Conservation (phyloP, 257 asterid species). For the Scutellaria galericulata region DNA sequence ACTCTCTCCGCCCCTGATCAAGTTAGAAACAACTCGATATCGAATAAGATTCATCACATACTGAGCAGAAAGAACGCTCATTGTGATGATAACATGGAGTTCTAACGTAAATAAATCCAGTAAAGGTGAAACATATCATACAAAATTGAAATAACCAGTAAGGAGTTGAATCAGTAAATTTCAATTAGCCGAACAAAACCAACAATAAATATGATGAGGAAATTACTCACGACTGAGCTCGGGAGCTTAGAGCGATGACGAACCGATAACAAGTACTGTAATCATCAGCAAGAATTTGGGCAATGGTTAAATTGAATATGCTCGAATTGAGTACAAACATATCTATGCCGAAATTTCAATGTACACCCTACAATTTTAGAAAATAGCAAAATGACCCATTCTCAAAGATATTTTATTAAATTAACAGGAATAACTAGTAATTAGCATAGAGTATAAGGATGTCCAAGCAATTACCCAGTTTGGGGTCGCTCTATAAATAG, state of each 20-base stretch:
- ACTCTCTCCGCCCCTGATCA: slow-evolving; percentile 10
- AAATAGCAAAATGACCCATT: slow-evolving; percentile 28
- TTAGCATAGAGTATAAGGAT: slow-evolving; percentile 28
- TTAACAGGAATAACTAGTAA: not conserved
- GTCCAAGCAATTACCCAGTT: slow-evolving; percentile 21
- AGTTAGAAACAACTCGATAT: not conserved
- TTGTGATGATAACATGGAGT: not conserved
- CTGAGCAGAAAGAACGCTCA: not conserved
- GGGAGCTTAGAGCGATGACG: slow-evolving; percentile 30
- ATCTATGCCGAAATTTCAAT: slow-evolving; percentile 18
- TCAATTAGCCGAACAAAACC: not conserved
- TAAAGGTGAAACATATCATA: slow-evolving; percentile 21
- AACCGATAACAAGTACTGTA: slow-evolving; percentile 33
- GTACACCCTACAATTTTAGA: slow-evolving; percentile 11
- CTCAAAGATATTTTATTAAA: not conserved
- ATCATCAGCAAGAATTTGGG: slow-evolving; percentile 31
- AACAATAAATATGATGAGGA: not conserved
- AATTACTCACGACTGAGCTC: slow-evolving; percentile 12
- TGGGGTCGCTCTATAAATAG: slow-evolving; percentile 29
- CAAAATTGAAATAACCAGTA: slow-evolving; percentile 30
- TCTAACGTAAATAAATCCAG: slow-evolving; percentile 15
- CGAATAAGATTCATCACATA: not conserved
- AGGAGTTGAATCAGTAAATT: slow-evolving; percentile 4
- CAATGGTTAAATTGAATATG: not conserved
- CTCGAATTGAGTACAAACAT: not conserved